A percentile compares a stretch with the other conserved stretches of the same genome.
These are phyloP conservation scores for Acanthamoeba royreba DNA, from an alignment of 208 protist species.

Conservation along the genomic window DNA sequence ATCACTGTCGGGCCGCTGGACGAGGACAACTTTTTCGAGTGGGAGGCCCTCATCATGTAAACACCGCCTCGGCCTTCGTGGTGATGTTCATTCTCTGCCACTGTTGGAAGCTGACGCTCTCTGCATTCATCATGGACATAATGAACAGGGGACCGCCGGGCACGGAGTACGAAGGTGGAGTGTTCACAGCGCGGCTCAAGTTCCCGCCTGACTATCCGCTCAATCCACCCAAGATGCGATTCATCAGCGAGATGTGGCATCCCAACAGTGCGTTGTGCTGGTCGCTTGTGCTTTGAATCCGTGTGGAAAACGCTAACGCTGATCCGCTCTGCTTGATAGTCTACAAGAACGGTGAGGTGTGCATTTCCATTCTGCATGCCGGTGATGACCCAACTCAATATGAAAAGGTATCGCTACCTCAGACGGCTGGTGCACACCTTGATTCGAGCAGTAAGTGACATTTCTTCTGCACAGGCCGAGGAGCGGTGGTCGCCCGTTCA, in stretches of 20 bases:
- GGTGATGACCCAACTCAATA: conserved; percentile 42
- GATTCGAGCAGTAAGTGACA: not conserved
- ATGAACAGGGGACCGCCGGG: too few species aligned
- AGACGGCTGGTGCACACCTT: too few species aligned
- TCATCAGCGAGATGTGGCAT: conserved; percentile 83
- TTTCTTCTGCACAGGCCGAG: conserved; percentile 64
- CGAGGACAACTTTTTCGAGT: conserved; percentile 86
- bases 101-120: not conserved
- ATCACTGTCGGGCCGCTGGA: conserved; percentile 81
- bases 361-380: conserved; percentile 85
- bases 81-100: conserved; percentile 37
- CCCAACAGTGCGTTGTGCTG: conserved; percentile 78
- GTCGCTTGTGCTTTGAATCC: not conserved
- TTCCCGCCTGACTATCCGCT: conserved; percentile 79
- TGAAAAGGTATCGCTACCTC: not conserved
- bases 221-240: conserved; percentile 81
- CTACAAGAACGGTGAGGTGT: conserved; percentile 81
- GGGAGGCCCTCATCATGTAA: conserved; percentile 84
- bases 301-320: not conserved
- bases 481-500: conserved; percentile 85
- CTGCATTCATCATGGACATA: not conserved
- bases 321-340: conserved; percentile 53
- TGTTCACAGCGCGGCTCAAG: conserved; percentile 75
- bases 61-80: too few species aligned
- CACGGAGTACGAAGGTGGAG: conserved; percentile 79